Evolutionary conservation across 2,329 filamentous ascomycete species (phyloP).

Genomic region (Calcarisporium arbuscula): DNA sequence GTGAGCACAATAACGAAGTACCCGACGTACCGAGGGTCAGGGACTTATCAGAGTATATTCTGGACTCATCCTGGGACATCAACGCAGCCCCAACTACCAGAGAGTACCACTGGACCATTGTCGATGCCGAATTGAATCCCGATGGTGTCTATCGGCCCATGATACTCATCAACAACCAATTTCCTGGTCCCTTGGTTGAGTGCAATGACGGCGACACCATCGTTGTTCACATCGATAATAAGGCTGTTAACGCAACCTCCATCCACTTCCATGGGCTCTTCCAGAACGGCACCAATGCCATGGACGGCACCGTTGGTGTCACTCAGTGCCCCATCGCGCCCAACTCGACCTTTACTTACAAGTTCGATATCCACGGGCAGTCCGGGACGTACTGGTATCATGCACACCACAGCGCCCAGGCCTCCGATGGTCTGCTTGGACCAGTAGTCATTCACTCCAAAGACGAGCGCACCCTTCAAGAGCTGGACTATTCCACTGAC

Average conservation of each 20-base stretch:
- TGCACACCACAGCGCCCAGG: constrained; percentile 57
- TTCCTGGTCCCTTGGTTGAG: constrained; percentile 67
- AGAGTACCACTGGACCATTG: constrained; percentile 55
- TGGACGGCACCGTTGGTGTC: constrained; percentile 66
- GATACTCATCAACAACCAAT: constrained; percentile 68
- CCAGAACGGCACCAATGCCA: constrained; percentile 67
- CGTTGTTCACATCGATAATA: constrained; percentile 62
- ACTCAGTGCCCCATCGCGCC: constrained; percentile 63
- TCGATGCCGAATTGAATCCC: constrained; percentile 51
- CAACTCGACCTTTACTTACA: constrained; percentile 57
- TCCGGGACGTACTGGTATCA: constrained; percentile 55
- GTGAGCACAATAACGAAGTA: constrained; percentile 18
- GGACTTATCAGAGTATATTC: constrained; percentile 44
- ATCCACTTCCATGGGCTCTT: constrained; percentile 76
- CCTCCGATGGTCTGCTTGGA: constrained; percentile 62
- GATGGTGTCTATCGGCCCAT: constrained; percentile 52
- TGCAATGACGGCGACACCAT: constrained; percentile 68
- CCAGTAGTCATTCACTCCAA: constrained; percentile 61
- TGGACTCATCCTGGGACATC: constrained; percentile 52
- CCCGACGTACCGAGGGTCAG: constrained; percentile 19
- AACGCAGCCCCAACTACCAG: constrained; percentile 41
- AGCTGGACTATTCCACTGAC: constrained; percentile 35
- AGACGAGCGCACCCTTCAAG: constrained; percentile 25
- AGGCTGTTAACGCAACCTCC: constrained; percentile 57
- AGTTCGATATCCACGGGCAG: constrained; percentile 54